Base-by-base conservation (phyloP, 2,329 filamentous ascomycete genomes). In the Cladobotryum mycophilum region DNA sequence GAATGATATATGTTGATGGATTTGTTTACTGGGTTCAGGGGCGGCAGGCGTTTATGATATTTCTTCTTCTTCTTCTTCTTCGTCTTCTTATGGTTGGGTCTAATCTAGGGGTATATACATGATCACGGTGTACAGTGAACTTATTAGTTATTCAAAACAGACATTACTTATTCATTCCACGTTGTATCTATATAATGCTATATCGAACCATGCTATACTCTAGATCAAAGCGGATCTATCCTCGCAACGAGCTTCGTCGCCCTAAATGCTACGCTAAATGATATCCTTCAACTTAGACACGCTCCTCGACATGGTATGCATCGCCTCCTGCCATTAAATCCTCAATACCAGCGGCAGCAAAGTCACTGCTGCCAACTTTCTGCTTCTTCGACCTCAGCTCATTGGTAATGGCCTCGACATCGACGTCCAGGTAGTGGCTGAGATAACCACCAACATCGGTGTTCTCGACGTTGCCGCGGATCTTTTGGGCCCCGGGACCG, bases 381-480 rank as follows among this genome's bases (percentile, higher is more conserved):
- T 48, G 49, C 54, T 59, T 61, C 70, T 82, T 83, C 55, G 82
- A 70, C 58, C 75, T 79, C 41, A 99, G 71, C 67, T 93, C 84
- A 61, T 81, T 73, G 1, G 91, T 96, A 49, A 97, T 82, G 33
- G 76, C 75, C 1, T 88, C 80, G 2, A 96, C 81, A 63, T 96
- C 85, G 1, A 97, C 81, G 45, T 80, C 80, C 0, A 99, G 78
- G 62, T 93, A 99, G 8, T 82, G 73, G 7, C 82, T 75, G 52
- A 99, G 70, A 67, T 96, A 99, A 41, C 79, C 74, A 34, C 93
- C 93, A 1, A 99, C 79, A 22, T 97, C 90, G 0, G 85, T 97
- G 65, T 99, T 99, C 74, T 99, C 93, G 49, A 95, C 85, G 66
- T 97, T 97, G 7, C 92, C 92, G 3, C 81, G 73, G 6, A 96